Evolutionary conservation across 306 rosid species (phyloP).

Genomic region (Mucuna pruriens): DNA sequence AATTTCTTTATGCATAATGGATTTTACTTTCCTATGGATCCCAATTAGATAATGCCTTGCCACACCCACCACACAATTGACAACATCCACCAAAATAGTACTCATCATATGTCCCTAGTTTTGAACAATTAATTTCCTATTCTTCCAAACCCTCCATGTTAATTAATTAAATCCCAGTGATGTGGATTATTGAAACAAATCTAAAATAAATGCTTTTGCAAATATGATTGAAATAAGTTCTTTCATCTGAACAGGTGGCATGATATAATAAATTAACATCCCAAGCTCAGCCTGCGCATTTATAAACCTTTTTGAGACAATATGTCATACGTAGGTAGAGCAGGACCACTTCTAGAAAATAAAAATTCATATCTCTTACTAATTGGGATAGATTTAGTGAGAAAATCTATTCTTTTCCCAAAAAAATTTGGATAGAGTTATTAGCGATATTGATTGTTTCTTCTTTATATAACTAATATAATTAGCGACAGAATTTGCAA

Average conservation of each 20-base stretch:
- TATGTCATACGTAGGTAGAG: background rate
- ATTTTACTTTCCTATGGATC: background rate
- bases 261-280: background rate
- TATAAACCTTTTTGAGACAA: background rate
- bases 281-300: background rate
- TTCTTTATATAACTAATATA: background rate
- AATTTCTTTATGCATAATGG: background rate
- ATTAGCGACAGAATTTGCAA: too few species aligned
- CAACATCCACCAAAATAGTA: background rate
- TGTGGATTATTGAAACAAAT: background rate
- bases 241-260: background rate
- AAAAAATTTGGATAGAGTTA: background rate
- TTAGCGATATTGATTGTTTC: background rate
- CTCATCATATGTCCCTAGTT: background rate
- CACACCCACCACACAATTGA: background rate
- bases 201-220: background rate
- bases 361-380: background rate
- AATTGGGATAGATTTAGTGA: background rate
- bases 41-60: constrained; percentile 3
- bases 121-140: background rate
- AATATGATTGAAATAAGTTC: background rate
- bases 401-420: background rate
- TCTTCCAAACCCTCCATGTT: background rate
- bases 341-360: background rate
- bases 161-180: background rate